phyloP scores from a whole-genome alignment of 805 yeast species.

The Myxozyma geophila region DNA sequence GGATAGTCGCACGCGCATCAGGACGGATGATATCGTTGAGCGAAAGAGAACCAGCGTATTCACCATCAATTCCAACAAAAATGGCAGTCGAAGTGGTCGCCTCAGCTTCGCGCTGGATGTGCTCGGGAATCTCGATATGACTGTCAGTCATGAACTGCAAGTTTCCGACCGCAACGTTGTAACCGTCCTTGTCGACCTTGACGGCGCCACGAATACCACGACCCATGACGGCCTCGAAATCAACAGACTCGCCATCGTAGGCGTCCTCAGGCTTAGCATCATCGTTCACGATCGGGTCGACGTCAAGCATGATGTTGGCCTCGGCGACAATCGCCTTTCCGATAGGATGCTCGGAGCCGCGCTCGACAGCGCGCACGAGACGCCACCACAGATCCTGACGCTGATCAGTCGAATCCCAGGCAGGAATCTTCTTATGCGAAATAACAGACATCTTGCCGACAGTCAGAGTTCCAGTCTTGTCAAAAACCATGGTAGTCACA shows the following conservation, averaged over 20 bases:
- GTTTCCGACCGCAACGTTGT: constrained; percentile 61
- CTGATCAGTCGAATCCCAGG: constrained; percentile 25
- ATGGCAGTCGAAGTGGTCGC: constrained; percentile 54
- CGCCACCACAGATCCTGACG: constrained; percentile 53
- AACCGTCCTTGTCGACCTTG: constrained; percentile 25
- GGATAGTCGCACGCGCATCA: constrained; percentile 65
- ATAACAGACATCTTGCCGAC: constrained; percentile 71
- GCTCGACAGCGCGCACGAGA: constrained; percentile 63
- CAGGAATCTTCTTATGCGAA: constrained; percentile 10
- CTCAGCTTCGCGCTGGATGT: constrained; percentile 34
- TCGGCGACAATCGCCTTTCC: constrained; percentile 67
- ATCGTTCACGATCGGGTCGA: not conserved
- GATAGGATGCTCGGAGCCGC: constrained; percentile 83
- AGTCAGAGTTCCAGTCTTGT: constrained; percentile 95
- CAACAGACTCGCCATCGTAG: constrained; percentile 21
- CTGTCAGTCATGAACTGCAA: constrained; percentile 47
- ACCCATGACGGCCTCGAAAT: constrained; percentile 43
- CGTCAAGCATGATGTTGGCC: constrained; percentile 39
- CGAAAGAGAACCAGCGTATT: constrained; percentile 66
- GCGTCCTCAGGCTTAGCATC: constrained; percentile 1
- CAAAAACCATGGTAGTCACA: constrained; percentile 74
- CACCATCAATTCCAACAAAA: constrained; percentile 61
- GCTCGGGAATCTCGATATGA: constrained; percentile 28
- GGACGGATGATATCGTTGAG: constrained; percentile 69
- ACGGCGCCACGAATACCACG: constrained; percentile 45